Evolutionary conservation across 352 stramenopile genomes (phyloP).

Genomic region (Pythium utonaiense): DNA sequence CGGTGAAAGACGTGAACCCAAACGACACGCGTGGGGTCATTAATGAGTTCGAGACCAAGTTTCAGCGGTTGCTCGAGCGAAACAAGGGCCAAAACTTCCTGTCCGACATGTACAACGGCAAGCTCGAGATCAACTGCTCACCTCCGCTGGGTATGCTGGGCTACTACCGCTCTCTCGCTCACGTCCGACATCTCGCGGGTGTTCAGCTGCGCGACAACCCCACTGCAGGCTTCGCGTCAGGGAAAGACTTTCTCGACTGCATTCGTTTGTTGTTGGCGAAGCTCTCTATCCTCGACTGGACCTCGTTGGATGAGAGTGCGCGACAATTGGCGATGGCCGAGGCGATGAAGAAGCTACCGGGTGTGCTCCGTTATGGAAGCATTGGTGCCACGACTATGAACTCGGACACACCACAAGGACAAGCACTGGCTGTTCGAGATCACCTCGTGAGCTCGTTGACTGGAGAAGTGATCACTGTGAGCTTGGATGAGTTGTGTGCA

Average conservation of each 20-base stretch:
- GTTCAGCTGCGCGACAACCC: constrained; percentile 25
- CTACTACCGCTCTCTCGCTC: constrained; percentile 58
- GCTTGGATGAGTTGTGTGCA: constrained; percentile 26
- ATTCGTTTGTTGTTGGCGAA: constrained; percentile 68
- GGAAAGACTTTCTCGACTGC: constrained; percentile 60
- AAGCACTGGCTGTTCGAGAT: constrained; percentile 14
- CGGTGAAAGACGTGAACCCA: constrained; percentile 70
- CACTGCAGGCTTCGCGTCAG: constrained; percentile 33
- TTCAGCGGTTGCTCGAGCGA: constrained; percentile 38
- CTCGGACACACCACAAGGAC: not conserved
- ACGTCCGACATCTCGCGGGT: constrained; percentile 38
- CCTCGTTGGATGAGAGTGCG: constrained; percentile 52
- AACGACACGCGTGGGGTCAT: constrained; percentile 53
- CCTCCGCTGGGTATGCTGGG: constrained; percentile 58
- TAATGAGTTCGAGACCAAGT: constrained; percentile 47
- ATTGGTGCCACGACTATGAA: constrained; percentile 10
- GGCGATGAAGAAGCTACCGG: constrained; percentile 38
- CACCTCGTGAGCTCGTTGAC: constrained; percentile 34
- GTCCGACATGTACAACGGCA: constrained; percentile 57
- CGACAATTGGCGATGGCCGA: constrained; percentile 52
- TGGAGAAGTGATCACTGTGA: constrained; percentile 28
- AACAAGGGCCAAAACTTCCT: constrained; percentile 71
- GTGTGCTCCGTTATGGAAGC: constrained; percentile 43
- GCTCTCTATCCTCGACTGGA: constrained; percentile 78
- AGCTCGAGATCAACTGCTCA: constrained; percentile 60